phyloP scores from a whole-genome alignment of 306 rosid genomes.

The Lathyrus oleraceus region DNA sequence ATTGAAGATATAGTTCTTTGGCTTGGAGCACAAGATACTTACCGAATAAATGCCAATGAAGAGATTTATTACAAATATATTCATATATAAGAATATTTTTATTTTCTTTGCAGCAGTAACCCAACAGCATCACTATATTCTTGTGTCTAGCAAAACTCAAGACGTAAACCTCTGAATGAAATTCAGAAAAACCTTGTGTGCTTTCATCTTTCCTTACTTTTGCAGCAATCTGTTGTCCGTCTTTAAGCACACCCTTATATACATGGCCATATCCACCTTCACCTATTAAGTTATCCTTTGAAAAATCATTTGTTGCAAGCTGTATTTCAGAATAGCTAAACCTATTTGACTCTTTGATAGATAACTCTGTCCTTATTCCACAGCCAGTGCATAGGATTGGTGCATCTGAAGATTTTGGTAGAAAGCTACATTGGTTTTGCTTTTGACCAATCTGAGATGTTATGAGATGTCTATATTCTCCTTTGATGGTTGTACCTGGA shows the following conservation, averaged over 20 bases:
- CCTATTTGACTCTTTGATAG: conserved; percentile 59
- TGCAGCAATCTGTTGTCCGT: conserved; percentile 79
- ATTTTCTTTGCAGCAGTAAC: conserved; percentile 78
- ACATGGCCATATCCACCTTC: conserved; percentile 90
- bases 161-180: conserved; percentile 78
- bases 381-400: conserved; percentile 77
- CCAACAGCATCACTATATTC: conserved; percentile 89
- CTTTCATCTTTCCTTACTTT: conserved; percentile 85
- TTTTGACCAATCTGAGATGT: conserved; percentile 46
- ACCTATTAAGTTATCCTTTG: conserved; percentile 73
- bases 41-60: conserved; percentile 86
- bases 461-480: conserved; percentile 32
- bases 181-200: conserved; percentile 70
- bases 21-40: conserved; percentile 31
- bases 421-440: conserved; percentile 37
- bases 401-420: conserved; percentile 47
- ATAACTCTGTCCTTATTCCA: conserved; percentile 62
- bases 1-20: neutral
- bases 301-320: conserved; percentile 63
- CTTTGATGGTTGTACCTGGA: conserved; percentile 45
- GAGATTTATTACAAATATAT: conserved; percentile 81
- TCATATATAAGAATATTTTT: conserved; percentile 76
- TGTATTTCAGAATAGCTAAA: conserved; percentile 61
- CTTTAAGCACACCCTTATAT: conserved; percentile 67
- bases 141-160: conserved; percentile 86